Evolutionary conservation across 345 rosid genomes (phyloP).

Genomic region (Camelina hispida): DNA sequence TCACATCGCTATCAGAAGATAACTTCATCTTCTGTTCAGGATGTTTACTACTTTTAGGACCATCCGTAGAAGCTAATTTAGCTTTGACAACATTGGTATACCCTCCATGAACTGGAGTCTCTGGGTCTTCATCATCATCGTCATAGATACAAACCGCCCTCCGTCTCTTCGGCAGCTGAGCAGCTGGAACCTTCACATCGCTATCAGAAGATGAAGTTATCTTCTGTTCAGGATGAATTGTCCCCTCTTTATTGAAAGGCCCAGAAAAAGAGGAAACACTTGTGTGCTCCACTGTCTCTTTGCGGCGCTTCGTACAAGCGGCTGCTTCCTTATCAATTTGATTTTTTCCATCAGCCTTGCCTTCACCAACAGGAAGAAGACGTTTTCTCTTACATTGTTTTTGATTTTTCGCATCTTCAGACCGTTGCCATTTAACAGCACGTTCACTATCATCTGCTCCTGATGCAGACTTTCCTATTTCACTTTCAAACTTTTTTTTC

Average conservation of each 20-base stretch:
- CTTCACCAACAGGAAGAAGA: constrained; percentile 42
- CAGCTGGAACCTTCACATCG: constrained; percentile 46
- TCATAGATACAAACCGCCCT: constrained; percentile 75
- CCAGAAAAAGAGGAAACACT: constrained; percentile 53
- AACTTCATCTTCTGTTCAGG: constrained; percentile 47
- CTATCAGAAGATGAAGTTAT: constrained; percentile 45
- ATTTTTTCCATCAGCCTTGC: constrained; percentile 42
- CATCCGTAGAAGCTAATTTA: constrained; percentile 44
- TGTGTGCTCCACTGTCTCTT: constrained; percentile 67
- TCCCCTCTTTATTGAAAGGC: constrained; percentile 52
- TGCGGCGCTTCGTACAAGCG: constrained; percentile 61
- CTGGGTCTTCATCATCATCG: constrained; percentile 68
- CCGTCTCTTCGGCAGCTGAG: constrained; percentile 63
- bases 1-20: constrained; percentile 47
- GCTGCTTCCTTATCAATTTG: constrained; percentile 64
- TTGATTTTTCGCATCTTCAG: constrained; percentile 45
- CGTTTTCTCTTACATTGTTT: constrained; percentile 46
- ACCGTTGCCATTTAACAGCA: constrained; percentile 60
- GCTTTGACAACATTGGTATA: constrained; percentile 46
- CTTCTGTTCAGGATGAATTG: constrained; percentile 48
- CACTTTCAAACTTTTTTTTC: constrained; percentile 53
- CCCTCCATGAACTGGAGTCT: constrained; percentile 86
- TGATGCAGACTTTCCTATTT: constrained; percentile 48
- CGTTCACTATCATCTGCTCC: constrained; percentile 47
- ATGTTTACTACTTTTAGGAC: constrained; percentile 40